A percentile compares a stretch with the other conserved stretches of the same genome.
These are phyloP conservation scores for Beauveria sp. DNA, from an alignment of 2,329 filamentous ascomycete genomes.

Conservation along the genomic window DNA sequence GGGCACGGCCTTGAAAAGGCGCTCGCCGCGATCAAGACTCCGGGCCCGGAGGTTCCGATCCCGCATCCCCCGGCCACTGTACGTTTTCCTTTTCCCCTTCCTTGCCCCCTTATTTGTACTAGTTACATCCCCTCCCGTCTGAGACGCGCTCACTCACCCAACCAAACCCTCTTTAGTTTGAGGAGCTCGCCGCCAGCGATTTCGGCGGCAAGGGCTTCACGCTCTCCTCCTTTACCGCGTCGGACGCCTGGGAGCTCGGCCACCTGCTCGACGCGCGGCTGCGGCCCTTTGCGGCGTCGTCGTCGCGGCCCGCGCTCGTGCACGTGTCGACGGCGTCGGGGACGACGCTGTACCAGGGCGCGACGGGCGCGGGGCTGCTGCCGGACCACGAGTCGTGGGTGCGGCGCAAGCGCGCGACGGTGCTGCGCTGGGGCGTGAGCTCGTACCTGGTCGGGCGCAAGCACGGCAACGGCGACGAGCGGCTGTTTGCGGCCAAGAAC, in stretches of 20 bases:
- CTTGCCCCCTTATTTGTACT: not conserved
- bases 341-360: conserved; percentile 63
- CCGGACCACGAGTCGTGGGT: conserved; percentile 70
- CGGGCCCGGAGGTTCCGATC: conserved; percentile 13
- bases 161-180: conserved; percentile 17
- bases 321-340: conserved; percentile 55
- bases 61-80: conserved; percentile 17
- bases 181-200: conserved; percentile 23
- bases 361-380: conserved; percentile 56
- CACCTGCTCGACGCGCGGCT: conserved; percentile 57
- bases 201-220: conserved; percentile 35
- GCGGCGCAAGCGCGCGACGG: conserved; percentile 61
- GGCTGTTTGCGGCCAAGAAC: conserved; percentile 56
- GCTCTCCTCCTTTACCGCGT: conserved; percentile 48
- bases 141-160: not conserved
- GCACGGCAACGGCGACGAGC: conserved; percentile 52
- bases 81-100: conserved; percentile 3
- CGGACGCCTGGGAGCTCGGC: conserved; percentile 59
- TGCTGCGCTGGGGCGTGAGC: conserved; percentile 60
- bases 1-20: conserved; percentile 21
- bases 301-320: conserved; percentile 43
- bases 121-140: not conserved
- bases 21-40: conserved; percentile 17
- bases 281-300: conserved; percentile 30
- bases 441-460: conserved; percentile 68